phyloP scores from a whole-genome alignment of 2,329 filamentous ascomycete species.

The Raffaelea deltoideospora region DNA sequence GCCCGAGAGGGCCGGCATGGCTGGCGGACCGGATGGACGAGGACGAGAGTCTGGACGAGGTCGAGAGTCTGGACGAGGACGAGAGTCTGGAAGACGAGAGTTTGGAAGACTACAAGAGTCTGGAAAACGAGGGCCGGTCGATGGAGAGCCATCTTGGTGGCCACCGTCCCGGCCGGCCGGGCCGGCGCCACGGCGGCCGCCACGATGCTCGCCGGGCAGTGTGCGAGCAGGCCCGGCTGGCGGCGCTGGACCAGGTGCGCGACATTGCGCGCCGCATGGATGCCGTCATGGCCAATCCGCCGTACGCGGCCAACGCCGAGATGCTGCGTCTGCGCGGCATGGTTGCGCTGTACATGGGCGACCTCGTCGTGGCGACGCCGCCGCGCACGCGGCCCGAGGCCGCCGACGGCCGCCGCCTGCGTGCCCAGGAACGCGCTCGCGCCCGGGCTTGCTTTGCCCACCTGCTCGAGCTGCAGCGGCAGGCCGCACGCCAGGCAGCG shows the following conservation, averaged over 20 bases:
- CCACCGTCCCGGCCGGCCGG: neutral
- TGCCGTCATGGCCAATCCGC: slow-evolving; percentile 49
- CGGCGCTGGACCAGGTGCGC: slow-evolving; percentile 43
- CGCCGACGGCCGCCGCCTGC: slow-evolving; percentile 16
- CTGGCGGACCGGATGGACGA: slow-evolving; percentile 12
- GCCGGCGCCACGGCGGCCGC: neutral
- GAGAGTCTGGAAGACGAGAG: neutral
- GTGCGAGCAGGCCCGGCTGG: slow-evolving; percentile 26
- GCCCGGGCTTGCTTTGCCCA: slow-evolving; percentile 23
- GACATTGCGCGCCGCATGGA: slow-evolving; percentile 58
- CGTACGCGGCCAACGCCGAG: slow-evolving; percentile 52
- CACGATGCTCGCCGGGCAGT: slow-evolving; percentile 11
- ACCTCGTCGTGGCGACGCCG: slow-evolving; percentile 39
- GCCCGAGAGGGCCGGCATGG: no score
- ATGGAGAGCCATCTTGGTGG: slow-evolving; percentile 10
- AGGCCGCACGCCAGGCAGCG: neutral
- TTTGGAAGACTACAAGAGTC: neutral
- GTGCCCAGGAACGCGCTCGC: slow-evolving; percentile 20
- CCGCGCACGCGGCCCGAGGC: slow-evolving; percentile 12
- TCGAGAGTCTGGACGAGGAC: neutral
- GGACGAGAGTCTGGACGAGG: neutral
- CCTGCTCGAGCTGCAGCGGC: slow-evolving; percentile 13
- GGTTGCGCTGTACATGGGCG: slow-evolving; percentile 59
- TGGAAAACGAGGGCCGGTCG: slow-evolving; percentile 7
- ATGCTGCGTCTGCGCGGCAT: slow-evolving; percentile 59